These are phyloP conservation scores for Phytophthora tentaculata DNA, from an alignment of 352 stramenopile genomes.

Conservation along the genomic window DNA sequence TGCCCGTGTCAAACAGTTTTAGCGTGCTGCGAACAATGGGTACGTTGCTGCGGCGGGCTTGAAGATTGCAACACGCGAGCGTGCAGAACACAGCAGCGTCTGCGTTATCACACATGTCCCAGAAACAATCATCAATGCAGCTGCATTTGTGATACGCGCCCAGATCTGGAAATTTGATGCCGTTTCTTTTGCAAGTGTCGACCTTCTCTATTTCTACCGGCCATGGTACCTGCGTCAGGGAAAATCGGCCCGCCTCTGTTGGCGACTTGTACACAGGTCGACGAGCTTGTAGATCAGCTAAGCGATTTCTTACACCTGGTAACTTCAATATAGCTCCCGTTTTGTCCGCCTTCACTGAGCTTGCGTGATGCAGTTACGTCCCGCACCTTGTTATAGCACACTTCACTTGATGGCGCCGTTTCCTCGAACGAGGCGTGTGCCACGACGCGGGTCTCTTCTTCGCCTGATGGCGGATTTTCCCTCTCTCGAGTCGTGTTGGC, in stretches of 20 bases:
- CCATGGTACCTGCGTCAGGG: background rate
- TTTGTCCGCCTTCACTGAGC: background rate
- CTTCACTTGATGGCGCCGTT: background rate
- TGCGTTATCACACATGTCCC: background rate
- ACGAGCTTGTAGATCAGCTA: background rate
- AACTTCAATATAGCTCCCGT: background rate
- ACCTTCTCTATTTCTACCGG: background rate
- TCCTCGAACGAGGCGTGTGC: background rate
- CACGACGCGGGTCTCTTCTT: background rate
- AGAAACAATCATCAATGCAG: background rate
- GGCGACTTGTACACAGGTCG: background rate
- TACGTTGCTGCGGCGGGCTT: slow-evolving; percentile 11
- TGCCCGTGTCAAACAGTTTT: slow-evolving; percentile 10
- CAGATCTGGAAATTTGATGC: background rate
- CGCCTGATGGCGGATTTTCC: background rate
- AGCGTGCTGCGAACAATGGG: background rate
- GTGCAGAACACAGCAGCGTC: background rate
- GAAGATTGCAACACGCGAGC: too few species aligned
- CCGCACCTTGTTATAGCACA: background rate
- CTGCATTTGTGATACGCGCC: background rate
- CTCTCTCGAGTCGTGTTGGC: background rate
- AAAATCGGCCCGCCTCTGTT: background rate
- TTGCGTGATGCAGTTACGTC: background rate
- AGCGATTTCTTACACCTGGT: background rate
- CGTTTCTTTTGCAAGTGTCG: background rate